Percentiles rank a stretch among this genome's conserved stretches.
Conservation (phyloP, 148 eudicot species). For the Rhododendron vialii region DNA sequence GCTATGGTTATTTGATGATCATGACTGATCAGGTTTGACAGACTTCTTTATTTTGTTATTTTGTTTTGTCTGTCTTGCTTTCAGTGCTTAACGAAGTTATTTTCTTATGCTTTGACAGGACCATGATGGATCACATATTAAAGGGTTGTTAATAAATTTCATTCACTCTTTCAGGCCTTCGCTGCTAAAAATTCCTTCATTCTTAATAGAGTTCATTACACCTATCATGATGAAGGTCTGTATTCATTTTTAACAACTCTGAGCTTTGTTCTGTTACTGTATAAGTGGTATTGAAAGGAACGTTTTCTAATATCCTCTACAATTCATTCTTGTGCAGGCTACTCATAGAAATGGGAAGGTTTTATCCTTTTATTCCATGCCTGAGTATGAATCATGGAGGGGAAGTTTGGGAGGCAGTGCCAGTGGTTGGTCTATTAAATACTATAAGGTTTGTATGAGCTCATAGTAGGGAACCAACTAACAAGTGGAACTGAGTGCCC, state of each 20-base stretch:
- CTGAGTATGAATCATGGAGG: constrained; percentile 80
- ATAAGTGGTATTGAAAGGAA: not conserved
- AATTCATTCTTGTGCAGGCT: constrained; percentile 42
- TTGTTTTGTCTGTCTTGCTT: not conserved
- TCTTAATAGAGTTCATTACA: constrained; percentile 76
- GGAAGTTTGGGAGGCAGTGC: constrained; percentile 40
- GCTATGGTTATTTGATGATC: constrained; percentile 92
- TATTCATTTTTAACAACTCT: not conserved
- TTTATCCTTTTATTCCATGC: constrained; percentile 70
- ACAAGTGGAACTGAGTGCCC: too few relatives aligned
- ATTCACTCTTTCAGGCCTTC: constrained; percentile 95
- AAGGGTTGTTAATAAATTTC: constrained; percentile 82
- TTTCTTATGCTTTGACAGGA: constrained; percentile 42
- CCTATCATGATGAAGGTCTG: constrained; percentile 86
- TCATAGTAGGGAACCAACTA: not conserved
- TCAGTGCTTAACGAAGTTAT: not conserved
- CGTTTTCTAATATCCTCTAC: not conserved
- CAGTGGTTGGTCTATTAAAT: constrained; percentile 71
- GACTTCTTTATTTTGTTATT: not conserved
- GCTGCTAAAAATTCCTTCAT: constrained; percentile 65
- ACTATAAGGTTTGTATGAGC: constrained; percentile 68
- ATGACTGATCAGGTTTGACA: constrained; percentile 91
- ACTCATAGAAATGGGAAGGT: constrained; percentile 35
- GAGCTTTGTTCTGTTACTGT: not conserved
- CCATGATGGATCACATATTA: constrained; percentile 97